Base-by-base conservation (phyloP, 1,284 basidiomycete species). In the Rhodotorula sp. region DNA sequence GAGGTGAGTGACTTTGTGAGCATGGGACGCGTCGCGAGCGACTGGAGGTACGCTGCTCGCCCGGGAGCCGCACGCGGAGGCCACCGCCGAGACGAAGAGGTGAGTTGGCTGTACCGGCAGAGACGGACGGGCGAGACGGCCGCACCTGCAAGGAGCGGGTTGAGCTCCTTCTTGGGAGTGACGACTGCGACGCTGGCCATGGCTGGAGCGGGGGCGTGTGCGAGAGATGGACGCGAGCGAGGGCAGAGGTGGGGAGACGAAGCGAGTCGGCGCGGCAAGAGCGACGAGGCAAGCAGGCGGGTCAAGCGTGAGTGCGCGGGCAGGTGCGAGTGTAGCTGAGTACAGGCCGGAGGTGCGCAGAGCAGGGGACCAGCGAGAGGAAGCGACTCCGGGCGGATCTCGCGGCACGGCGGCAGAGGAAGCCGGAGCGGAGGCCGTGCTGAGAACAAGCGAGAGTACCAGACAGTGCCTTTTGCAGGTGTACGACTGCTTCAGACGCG, bases 1-100 rank as follows among this genome's bases (percentile, higher is more conserved):
- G 72, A 72, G 1, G 74, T 76, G 53, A 61, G 57, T 14, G 74
- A 73, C 64, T 78, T 78, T n/a, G 77, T 78, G n/a, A 78, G 65
- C 48, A 78, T 61, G 1, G 77, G 77, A 34, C 68, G 70, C 21
- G 70, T 68, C 23, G 75, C 73, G 53, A 78, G 68, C 27, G 67
- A 66, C 25, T 64, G 60, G 17, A 76, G 66, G 68, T 76, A 76
- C 13, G 70, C 74, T 76, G 64, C 9, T 7, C 3, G 16, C 23
- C 48, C 60, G 54, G 23, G 7, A 25, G 7, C n/a, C 7, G 14
- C 34, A 21, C 7, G 25, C 25, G 2, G n/a, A 34, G 53, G 12
- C 53, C 34, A 34, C 34, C 34, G 34, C 34, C 34, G 34, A 34
- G 53, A 27, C 52, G 19, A 34, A 27, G 9, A 17, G 17, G 57